phyloP scores from a whole-genome alignment of 805 yeast genomes.

The Wickerhamomyces ciferrii region DNA sequence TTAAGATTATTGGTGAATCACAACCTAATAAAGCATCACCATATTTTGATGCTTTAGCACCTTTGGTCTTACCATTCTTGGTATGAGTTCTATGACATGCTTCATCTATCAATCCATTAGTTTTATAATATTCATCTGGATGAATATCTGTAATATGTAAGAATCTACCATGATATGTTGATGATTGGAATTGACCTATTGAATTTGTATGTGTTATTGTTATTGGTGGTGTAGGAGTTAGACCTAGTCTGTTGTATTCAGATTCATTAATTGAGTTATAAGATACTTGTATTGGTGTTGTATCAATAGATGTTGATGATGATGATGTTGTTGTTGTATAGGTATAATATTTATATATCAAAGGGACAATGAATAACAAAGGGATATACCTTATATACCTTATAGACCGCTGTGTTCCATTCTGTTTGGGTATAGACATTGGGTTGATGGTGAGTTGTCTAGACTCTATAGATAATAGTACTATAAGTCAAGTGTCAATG shows the following conservation, averaged over 20 bases:
- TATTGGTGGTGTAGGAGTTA: slow-evolving; percentile 36
- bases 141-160: slow-evolving; percentile 85
- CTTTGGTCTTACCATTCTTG: slow-evolving; percentile 28
- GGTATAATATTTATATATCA: too few relatives aligned
- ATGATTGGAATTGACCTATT: slow-evolving; percentile 5
- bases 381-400: too few relatives aligned
- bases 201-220: slow-evolving; percentile 14
- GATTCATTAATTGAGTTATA: slow-evolving; percentile 19
- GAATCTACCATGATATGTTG: slow-evolving; percentile 58
- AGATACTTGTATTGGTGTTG: neutral
- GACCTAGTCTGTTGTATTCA: slow-evolving; percentile 28
- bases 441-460: too few relatives aligned
- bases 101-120: slow-evolving; percentile 41
- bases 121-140: slow-evolving; percentile 66
- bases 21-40: slow-evolving; percentile 79
- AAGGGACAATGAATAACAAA: too few relatives aligned
- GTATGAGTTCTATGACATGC: slow-evolving; percentile 52
- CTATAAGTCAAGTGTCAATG: too few relatives aligned
- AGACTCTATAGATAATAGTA: too few relatives aligned
- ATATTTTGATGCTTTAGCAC: slow-evolving; percentile 46
- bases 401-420: too few relatives aligned
- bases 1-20: slow-evolving; percentile 63
- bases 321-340: too few relatives aligned
- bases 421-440: too few relatives aligned
- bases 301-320: too few relatives aligned